Conservation (phyloP, 2,329 filamentous ascomycete genomes). For the Cytospora mali region DNA sequence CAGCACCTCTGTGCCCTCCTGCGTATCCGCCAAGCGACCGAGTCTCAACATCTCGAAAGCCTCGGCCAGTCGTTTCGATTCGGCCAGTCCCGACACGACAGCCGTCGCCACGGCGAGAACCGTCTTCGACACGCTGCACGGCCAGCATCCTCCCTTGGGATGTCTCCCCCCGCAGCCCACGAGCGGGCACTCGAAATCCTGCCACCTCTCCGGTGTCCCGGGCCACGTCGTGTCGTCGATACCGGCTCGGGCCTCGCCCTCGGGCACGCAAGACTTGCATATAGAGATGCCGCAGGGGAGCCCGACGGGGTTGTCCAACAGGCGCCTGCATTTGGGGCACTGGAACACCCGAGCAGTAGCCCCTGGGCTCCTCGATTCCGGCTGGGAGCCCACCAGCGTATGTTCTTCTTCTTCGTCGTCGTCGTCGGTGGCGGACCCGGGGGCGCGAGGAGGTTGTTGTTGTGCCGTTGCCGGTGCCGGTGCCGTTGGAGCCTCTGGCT, state of each 20-base stretch:
- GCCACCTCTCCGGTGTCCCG: conserved; percentile 63
- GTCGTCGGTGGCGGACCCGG: neutral
- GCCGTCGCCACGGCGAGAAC: conserved; percentile 62
- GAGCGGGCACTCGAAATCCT: conserved; percentile 73
- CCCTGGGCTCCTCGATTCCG: conserved; percentile 18
- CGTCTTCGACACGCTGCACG: conserved; percentile 77
- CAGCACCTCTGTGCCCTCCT: conserved; percentile 44
- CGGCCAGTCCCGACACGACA: conserved; percentile 50
- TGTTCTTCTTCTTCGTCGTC: conserved; percentile 5
- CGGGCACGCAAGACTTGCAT: conserved; percentile 75
- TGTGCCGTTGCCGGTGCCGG: conserved; percentile 14
- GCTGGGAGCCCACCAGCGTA: neutral
- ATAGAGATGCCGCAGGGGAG: conserved; percentile 81
- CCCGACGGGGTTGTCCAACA: conserved; percentile 69
- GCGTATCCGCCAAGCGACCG: conserved; percentile 56
- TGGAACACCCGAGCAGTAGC: conserved; percentile 68
- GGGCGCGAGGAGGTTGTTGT: neutral
- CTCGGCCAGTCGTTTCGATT: conserved; percentile 58
- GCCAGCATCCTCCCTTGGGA: conserved; percentile 72
- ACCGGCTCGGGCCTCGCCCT: conserved; percentile 63
- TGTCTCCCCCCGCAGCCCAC: conserved; percentile 71
- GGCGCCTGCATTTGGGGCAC: conserved; percentile 72
- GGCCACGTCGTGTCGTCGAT: conserved; percentile 69
- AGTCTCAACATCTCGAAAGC: conserved; percentile 67
- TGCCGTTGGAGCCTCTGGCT: conserved; percentile 14